These are phyloP conservation scores for Zygoascus flipseniorum DNA, from an alignment of 805 yeast species.

Conservation along the genomic window DNA sequence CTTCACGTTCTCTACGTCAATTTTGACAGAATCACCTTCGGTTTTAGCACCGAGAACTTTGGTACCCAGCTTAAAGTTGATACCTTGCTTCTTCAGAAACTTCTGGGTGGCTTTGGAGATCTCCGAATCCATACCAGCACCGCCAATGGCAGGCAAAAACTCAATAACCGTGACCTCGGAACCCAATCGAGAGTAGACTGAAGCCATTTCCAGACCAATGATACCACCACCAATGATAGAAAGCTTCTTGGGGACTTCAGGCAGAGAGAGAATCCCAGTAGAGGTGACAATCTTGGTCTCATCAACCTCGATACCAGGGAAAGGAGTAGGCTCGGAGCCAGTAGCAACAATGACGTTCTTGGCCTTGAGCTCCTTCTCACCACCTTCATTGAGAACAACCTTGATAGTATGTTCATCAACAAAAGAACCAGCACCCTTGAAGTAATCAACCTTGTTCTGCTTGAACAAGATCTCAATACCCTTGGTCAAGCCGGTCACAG, in stretches of 20 bases:
- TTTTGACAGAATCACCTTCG: conserved; percentile 79
- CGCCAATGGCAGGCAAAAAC: conserved; percentile 87
- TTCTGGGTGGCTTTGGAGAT: conserved; percentile 86
- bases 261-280: conserved; percentile 79
- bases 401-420: conserved; percentile 67
- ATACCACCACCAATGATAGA: conserved; percentile 98
- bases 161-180: conserved; percentile 92
- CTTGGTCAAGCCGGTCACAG: conserved; percentile 81
- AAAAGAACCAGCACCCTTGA: conserved; percentile 88
- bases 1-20: conserved; percentile 85
- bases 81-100: conserved; percentile 87
- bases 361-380: conserved; percentile 68
- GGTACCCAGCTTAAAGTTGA: conserved; percentile 85
- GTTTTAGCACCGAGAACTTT: conserved; percentile 83
- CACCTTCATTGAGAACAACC: conserved; percentile 82
- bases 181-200: conserved; percentile 93
- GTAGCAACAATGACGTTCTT: conserved; percentile 93
- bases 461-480: conserved; percentile 94
- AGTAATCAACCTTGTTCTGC: conserved; percentile 89
- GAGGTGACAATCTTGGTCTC: conserved; percentile 96
- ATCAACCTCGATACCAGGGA: conserved; percentile 95
- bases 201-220: conserved; percentile 98
- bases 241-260: conserved; percentile 85
- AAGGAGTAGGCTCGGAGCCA: conserved; percentile 96
- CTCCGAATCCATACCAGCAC: conserved; percentile 98